Evolutionary conservation across 2,329 filamentous ascomycete genomes (phyloP).

Genomic region (Neoarthrinium moseri): DNA sequence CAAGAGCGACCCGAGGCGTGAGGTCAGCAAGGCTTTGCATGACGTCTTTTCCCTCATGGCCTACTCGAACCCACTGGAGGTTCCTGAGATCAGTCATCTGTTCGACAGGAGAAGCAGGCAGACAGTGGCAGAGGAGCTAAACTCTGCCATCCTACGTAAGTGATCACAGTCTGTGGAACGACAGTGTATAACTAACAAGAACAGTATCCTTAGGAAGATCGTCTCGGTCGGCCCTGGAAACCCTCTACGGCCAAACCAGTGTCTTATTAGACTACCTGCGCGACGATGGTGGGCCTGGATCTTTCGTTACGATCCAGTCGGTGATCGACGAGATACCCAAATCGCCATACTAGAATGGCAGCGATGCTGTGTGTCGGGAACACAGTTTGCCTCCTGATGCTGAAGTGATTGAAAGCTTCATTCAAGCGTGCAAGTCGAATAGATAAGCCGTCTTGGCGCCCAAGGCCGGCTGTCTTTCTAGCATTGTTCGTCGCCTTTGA

Average conservation of each 20-base stretch:
- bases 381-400: too few species aligned
- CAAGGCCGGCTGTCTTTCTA: too few species aligned
- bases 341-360: conserved; percentile 27
- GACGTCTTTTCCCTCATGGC: conserved; percentile 89
- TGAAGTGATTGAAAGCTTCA: too few species aligned
- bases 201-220: conserved; percentile 88
- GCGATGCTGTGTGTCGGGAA: too few species aligned
- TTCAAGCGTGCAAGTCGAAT: too few species aligned
- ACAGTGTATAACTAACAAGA: neutral
- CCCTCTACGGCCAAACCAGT: conserved; percentile 80
- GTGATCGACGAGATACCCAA: conserved; percentile 47
- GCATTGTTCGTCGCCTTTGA: too few species aligned
- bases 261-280: conserved; percentile 81
- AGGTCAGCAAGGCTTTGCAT: conserved; percentile 70
- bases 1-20: conserved; percentile 64
- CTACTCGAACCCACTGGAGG: conserved; percentile 77
- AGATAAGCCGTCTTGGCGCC: too few species aligned
- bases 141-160: conserved; percentile 87
- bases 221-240: conserved; percentile 80
- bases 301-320: conserved; percentile 68
- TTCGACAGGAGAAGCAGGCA: conserved; percentile 74
- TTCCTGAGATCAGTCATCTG: conserved; percentile 71
- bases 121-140: conserved; percentile 86
- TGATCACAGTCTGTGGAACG: too few species aligned
- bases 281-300: conserved; percentile 75